These are phyloP conservation scores for Alternaria alternata DNA, from an alignment of 2,329 filamentous ascomycete species.

Conservation along the genomic window DNA sequence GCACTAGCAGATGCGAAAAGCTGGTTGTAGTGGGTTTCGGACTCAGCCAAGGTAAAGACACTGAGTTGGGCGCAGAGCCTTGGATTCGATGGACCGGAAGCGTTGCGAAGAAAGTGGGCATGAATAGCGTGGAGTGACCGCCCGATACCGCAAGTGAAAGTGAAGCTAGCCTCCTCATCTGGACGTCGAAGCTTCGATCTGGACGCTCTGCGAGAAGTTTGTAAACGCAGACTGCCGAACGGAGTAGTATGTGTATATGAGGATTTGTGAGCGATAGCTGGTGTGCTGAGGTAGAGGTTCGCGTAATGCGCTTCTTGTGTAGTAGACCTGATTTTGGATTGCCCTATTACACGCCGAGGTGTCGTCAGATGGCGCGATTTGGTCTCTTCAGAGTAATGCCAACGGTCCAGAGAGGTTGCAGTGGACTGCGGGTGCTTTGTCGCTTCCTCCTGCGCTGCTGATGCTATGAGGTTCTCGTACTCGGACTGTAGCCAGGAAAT, in stretches of 20 bases:
- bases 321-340: background rate
- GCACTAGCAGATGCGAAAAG: conserved; percentile 10
- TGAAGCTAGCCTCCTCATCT: conserved; percentile 5
- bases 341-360: background rate
- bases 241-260: conserved; percentile 7
- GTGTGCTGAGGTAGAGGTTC: background rate
- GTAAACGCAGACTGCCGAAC: conserved; percentile 7
- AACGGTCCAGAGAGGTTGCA: conserved; percentile 11
- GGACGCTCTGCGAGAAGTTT: background rate
- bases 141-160: conserved; percentile 12
- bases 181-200: background rate
- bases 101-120: conserved; percentile 7
- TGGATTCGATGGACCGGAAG: background rate
- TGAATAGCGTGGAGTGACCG: conserved; percentile 3
- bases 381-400: conserved; percentile 6
- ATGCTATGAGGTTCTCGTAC: conserved; percentile 14
- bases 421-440: conserved; percentile 2
- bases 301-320: background rate
- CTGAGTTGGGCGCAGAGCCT: conserved; percentile 11
- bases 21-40: conserved; percentile 4
- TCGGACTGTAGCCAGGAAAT: conserved; percentile 7
- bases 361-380: background rate
- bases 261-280: background rate
- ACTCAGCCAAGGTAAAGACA: conserved; percentile 6
- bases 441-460: conserved; percentile 20